phyloP scores from a whole-genome alignment of 257 asterid genomes.

The Lithospermum erythrorhizon region DNA sequence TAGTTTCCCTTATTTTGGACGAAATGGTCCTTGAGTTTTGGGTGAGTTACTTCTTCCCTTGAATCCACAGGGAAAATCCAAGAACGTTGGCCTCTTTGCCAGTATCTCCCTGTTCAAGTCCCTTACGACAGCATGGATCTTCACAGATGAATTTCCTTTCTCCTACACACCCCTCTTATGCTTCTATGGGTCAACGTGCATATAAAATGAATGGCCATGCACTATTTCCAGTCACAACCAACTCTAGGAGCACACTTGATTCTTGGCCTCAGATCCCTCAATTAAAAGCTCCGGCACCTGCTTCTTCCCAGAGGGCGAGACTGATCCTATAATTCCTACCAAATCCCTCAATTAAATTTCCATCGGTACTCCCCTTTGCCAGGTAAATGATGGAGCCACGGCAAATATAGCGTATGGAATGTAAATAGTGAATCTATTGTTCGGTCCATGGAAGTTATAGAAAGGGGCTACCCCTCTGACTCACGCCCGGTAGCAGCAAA shows the following conservation, averaged over 20 bases:
- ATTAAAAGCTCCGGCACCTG: conserved; percentile 38
- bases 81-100: conserved; percentile 76
- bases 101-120: conserved; percentile 83
- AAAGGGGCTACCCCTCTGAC: background rate
- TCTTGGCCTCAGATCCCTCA: conserved; percentile 56
- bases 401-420: background rate
- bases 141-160: conserved; percentile 57
- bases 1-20: background rate
- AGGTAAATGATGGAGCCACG: background rate
- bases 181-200: conserved; percentile 36
- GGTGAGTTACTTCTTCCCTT: background rate
- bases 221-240: conserved; percentile 37
- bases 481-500: background rate
- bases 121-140: conserved; percentile 50
- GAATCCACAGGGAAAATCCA: conserved; percentile 42
- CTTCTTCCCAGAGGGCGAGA: conserved; percentile 45
- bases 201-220: conserved; percentile 33
- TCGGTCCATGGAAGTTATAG: background rate
- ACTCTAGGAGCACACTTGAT: conserved; percentile 45
- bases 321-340: conserved; percentile 26
- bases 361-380: background rate
- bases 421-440: background rate
- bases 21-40: background rate
- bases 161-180: conserved; percentile 70
- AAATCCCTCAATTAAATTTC: background rate